phyloP scores from a whole-genome alignment of 176 grass and related monocot species.

The Rhynchospora pubera region DNA sequence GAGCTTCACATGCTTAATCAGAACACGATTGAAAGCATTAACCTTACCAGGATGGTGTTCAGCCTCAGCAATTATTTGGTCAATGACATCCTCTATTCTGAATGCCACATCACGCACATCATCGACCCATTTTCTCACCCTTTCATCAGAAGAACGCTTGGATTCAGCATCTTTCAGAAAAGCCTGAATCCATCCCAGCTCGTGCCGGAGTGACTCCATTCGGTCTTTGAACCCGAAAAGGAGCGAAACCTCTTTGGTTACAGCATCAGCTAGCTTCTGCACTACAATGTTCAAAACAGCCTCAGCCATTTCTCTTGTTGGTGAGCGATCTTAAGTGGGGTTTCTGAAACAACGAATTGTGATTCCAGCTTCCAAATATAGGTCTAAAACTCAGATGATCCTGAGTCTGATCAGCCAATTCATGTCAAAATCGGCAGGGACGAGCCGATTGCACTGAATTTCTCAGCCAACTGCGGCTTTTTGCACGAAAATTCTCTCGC shows the following conservation, averaged over 20 bases:
- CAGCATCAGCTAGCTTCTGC: neutral
- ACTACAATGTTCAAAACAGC: neutral
- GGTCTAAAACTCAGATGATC: too few species aligned
- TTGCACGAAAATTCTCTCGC: neutral
- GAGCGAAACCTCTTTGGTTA: neutral
- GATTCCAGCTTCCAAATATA: too few species aligned
- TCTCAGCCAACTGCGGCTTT: neutral
- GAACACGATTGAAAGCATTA: neutral
- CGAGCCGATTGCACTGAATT: too few species aligned
- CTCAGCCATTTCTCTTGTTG: neutral
- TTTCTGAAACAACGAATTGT: too few species aligned
- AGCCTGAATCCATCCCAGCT: neutral
- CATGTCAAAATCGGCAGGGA: too few species aligned
- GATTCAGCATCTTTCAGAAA: neutral
- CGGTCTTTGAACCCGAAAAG: neutral
- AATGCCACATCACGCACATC: neutral
- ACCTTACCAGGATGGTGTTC: neutral
- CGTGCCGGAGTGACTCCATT: neutral
- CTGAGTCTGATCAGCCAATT: too few species aligned
- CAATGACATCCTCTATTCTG: neutral
- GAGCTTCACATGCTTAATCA: neutral
- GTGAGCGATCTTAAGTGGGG: neutral
- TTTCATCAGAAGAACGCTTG: neutral
- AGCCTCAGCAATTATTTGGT: neutral
- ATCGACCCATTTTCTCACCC: neutral